These are phyloP conservation scores for Penicillium verrucosum DNA, from an alignment of 2,329 filamentous ascomycete species.

Conservation along the genomic window DNA sequence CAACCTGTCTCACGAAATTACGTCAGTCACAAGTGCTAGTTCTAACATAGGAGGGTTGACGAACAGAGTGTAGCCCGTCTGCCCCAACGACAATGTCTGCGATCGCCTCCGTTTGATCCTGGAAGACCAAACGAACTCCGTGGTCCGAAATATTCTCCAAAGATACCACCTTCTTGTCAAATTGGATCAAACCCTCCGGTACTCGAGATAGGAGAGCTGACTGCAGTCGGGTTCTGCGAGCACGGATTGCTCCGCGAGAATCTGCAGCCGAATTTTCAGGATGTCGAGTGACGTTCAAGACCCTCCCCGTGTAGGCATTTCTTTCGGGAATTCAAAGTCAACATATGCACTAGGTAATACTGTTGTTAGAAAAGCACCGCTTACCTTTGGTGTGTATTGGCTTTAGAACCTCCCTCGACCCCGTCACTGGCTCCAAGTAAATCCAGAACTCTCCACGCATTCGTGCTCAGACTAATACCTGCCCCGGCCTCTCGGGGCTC, in stretches of 20 bases:
- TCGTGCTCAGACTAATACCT: conserved; percentile 47
- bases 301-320: conserved; percentile 14
- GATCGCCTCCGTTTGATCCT: conserved; percentile 41
- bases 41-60: neutral
- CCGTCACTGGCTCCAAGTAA: conserved; percentile 44
- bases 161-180: conserved; percentile 45
- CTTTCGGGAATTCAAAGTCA: neutral
- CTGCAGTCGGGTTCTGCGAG: conserved; percentile 44
- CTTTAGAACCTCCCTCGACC: conserved; percentile 38
- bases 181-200: conserved; percentile 42
- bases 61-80: conserved; percentile 52
- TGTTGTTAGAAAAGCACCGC: neutral
- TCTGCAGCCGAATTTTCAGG: conserved; percentile 12
- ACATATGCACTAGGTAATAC: neutral
- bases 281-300: conserved; percentile 24
- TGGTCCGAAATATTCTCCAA: conserved; percentile 38
- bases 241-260: conserved; percentile 23
- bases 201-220: conserved; percentile 49
- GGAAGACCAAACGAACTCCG: conserved; percentile 46
- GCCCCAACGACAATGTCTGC: conserved; percentile 52
- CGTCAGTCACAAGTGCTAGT: neutral
- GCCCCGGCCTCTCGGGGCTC: conserved; percentile 49
- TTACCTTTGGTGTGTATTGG: conserved; percentile 19
- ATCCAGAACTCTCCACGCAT: conserved; percentile 50
- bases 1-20: conserved; percentile 28